Conservation (phyloP, 2,329 filamentous ascomycete species). For the Bipolaris victoriae region DNA sequence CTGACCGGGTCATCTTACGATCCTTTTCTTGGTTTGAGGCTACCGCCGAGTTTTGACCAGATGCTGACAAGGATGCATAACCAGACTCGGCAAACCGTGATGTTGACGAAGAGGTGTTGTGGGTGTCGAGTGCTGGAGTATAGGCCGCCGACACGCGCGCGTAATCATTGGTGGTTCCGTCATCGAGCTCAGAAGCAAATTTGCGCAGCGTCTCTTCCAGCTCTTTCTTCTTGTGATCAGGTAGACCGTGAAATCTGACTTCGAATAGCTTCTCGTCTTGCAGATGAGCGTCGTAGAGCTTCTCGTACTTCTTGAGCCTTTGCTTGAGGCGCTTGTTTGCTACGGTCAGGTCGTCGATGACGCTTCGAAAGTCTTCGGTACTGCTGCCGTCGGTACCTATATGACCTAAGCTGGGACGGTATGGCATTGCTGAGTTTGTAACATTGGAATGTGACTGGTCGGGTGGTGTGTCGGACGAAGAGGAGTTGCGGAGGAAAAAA, state of each 20-base stretch:
- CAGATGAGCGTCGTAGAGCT: constrained; percentile 68
- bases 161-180: constrained; percentile 32
- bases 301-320: constrained; percentile 73
- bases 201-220: constrained; percentile 74
- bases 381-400: constrained; percentile 60
- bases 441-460: constrained; percentile 30
- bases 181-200: constrained; percentile 70
- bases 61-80: constrained; percentile 66
- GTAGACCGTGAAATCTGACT: constrained; percentile 76
- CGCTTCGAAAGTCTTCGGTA: constrained; percentile 76
- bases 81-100: constrained; percentile 60
- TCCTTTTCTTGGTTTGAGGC: constrained; percentile 44
- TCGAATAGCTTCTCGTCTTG: constrained; percentile 82
- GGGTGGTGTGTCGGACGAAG: constrained; percentile 53
- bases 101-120: constrained; percentile 65
- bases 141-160: constrained; percentile 40
- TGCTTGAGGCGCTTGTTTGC: constrained; percentile 81
- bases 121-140: constrained; percentile 58
- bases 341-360: constrained; percentile 86
- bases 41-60: constrained; percentile 53
- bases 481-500: constrained; percentile 55
- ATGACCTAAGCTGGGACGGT: constrained; percentile 49
- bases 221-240: constrained; percentile 75
- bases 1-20: constrained; percentile 37
- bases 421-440: constrained; percentile 30